Evolutionary conservation across 768 basidiomycete genomes (phyloP).

Genomic region (Auriscalpium vulgare): DNA sequence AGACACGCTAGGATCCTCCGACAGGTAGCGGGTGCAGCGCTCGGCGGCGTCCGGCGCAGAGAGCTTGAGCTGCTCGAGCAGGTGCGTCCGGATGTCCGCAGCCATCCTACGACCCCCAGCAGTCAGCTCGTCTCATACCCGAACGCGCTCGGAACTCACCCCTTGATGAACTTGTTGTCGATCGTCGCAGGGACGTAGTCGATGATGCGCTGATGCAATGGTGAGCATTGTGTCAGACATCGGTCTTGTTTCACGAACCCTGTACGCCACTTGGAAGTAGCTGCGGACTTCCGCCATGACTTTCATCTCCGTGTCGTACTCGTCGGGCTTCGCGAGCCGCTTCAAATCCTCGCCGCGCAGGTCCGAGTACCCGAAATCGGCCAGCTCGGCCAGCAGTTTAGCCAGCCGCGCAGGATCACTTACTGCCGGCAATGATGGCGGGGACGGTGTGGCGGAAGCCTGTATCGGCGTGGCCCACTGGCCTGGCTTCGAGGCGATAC

Average conservation of each 20-base stretch:
- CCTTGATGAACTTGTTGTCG: slow-evolving; percentile 11
- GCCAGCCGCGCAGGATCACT: too few relatives aligned
- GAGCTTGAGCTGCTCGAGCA: slow-evolving; percentile 8
- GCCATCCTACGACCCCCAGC: neutral
- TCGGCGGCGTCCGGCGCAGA: slow-evolving; percentile 2
- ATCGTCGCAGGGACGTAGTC: slow-evolving; percentile 32
- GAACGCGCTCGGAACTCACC: slow-evolving; percentile 9
- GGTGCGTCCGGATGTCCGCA: neutral
- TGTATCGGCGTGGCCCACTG: neutral
- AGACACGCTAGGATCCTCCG: slow-evolving; percentile 8
- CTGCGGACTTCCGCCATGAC: slow-evolving; percentile 37
- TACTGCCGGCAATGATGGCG: too few relatives aligned
- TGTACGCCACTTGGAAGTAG: slow-evolving; percentile 41
- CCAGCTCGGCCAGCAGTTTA: neutral
- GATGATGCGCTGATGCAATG: slow-evolving; percentile 31
- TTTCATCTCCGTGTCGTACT: slow-evolving; percentile 33
- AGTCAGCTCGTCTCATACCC: neutral
- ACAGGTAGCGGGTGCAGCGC: slow-evolving; percentile 6
- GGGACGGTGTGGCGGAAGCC: neutral
- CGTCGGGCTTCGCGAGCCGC: slow-evolving; percentile 25
- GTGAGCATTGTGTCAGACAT: neutral
- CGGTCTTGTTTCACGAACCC: slow-evolving; percentile 20
- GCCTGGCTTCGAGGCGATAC: neutral
- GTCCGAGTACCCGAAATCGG: slow-evolving; percentile 5
- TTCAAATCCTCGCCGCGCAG: slow-evolving; percentile 24